A percentile compares a stretch with the other conserved stretches of the same genome.
phyloP scores from a whole-genome alignment of 345 rosid species.

The Citrus reticulata region DNA sequence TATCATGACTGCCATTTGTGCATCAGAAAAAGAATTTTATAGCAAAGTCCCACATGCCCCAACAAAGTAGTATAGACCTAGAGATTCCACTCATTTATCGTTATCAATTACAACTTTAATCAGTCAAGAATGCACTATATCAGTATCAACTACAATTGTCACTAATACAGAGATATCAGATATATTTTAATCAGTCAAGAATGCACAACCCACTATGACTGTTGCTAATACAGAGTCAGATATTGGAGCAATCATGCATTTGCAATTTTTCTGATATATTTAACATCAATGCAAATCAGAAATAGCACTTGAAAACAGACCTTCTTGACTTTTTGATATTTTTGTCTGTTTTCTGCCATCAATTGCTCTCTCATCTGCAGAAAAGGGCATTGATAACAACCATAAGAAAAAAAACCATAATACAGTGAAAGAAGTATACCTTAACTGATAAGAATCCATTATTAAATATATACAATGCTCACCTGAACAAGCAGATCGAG shows the following conservation, averaged over 20 bases:
- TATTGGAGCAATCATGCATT: not conserved
- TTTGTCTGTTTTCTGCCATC: slow-evolving; percentile 97
- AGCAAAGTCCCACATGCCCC: not conserved
- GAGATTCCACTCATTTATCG: not conserved
- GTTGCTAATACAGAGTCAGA: not conserved
- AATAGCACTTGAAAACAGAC: slow-evolving; percentile 33
- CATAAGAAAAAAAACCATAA: slow-evolving; percentile 4
- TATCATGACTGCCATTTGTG: not conserved
- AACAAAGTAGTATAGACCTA: not conserved
- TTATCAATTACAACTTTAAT: not conserved
- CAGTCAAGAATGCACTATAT: not conserved
- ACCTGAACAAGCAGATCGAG: slow-evolving; percentile 47
- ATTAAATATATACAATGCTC: not conserved
- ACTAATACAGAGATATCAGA: not conserved
- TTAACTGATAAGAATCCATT: slow-evolving; percentile 7
- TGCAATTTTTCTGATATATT: not conserved
- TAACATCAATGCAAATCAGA: not conserved
- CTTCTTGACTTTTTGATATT: slow-evolving; percentile 95
- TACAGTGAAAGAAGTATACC: slow-evolving; percentile 8
- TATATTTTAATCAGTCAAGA: too few relatives aligned
- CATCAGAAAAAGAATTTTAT: not conserved
- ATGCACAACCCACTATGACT: too few relatives aligned
- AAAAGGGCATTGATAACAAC: slow-evolving; percentile 7
- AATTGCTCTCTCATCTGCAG: slow-evolving; percentile 87
- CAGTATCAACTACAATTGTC: not conserved